phyloP scores from a whole-genome alignment of 2,329 filamentous ascomycete species.

The Colletotrichum sojae region DNA sequence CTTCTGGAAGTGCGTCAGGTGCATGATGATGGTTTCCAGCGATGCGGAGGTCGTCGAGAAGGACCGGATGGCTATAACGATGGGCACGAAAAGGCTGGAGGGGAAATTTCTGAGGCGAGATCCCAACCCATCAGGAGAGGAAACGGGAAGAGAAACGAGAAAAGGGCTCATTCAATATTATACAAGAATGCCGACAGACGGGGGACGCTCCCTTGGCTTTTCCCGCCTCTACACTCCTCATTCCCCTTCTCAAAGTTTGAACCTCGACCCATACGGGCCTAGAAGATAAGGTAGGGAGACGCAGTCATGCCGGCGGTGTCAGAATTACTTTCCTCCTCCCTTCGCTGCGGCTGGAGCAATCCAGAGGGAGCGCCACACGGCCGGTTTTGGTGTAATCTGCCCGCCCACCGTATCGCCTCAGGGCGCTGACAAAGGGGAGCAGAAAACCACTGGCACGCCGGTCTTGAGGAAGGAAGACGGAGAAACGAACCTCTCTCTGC shows the following conservation, averaged over 20 bases:
- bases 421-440: no score
- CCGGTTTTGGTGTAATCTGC: neutral
- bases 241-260: neutral
- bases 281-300: neutral
- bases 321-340: neutral
- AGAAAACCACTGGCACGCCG: no score
- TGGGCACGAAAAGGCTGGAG: neutral
- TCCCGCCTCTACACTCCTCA: neutral
- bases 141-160: neutral
- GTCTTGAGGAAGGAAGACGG: no score
- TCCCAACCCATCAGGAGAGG: neutral
- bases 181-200: neutral
- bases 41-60: neutral
- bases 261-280: neutral
- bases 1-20: slow-evolving; percentile 4
- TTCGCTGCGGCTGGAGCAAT: slow-evolving; percentile 1
- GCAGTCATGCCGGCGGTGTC: neutral
- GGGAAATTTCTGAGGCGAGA: neutral
- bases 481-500: no score
- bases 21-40: slow-evolving; percentile 4
- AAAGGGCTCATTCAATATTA: neutral
- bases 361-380: neutral
- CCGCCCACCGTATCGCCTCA: neutral
- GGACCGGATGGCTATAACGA: no score
- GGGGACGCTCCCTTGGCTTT: no score